Evolutionary conservation across 345 rosid species (phyloP), one percentile per base, ranked within the genome.

Genomic region (Alliaria petiolata): DNA sequence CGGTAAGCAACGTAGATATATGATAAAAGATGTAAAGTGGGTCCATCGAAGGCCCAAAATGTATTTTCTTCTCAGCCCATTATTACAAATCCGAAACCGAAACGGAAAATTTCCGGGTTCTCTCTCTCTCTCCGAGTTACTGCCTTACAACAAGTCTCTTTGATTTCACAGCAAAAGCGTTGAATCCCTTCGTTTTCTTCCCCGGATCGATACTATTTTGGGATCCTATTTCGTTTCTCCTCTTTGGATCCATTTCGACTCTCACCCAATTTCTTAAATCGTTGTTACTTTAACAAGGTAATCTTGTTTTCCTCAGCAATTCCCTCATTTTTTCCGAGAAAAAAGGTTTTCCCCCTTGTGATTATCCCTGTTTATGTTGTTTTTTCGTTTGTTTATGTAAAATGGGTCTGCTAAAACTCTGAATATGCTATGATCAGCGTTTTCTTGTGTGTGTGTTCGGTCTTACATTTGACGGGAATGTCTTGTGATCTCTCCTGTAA

Each of bases 151-250:
- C 36, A 47, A 47, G 70, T 55, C 47, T 76, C 70, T 76, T 45
- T 70, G 70, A 69, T 76, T 76, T 56, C 59, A 35, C 61, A 69
- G 69, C 49, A 20, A 60, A 69, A 62, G 74, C 79, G 71, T 76
- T 70, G 79, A 70, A 70, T 70, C 52, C 56, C 30, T 74, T 33
- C 20, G 19, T 57, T 52, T 50, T 44, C 51, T 69, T 33, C 47
- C 16, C n/a, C 34, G 50, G 22, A 68, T 56, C 68, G 68, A 60
- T 20, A 58, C 36, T 61, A 33, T 47, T 35, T 65, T 16, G n/a
- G 58, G 52, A 47, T 76, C 71, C 8, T 38, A 3, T 58, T 20
- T 34, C 38, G 11, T 26, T 54, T 63, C 35, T 39, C 62, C 26
- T 61, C 64, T 46, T 47, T 53, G 15, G 79, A 76, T 75, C 79